A percentile compares a stretch with the other conserved stretches of the same genome.
phyloP scores from a whole-genome alignment of 2,329 filamentous ascomycete genomes.

The Huntiella moniliformis region DNA sequence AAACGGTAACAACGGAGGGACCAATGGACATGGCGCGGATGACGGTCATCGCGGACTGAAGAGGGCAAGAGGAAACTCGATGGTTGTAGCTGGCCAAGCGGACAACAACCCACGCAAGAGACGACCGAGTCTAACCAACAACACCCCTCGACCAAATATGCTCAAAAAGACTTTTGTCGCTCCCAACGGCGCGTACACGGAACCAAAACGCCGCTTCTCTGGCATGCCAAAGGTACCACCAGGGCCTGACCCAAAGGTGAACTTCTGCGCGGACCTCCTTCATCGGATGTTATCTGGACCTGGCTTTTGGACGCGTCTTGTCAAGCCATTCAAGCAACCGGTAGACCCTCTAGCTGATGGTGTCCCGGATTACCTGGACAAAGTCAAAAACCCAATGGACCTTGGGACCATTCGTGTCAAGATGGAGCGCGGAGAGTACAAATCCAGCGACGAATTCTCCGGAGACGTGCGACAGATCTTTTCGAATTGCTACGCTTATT shows the following conservation, averaged over 20 bases:
- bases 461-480: slow-evolving; percentile 43
- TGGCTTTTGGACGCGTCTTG: slow-evolving; percentile 47
- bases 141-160: slow-evolving; percentile 17
- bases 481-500: slow-evolving; percentile 45
- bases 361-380: slow-evolving; percentile 42
- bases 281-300: slow-evolving; percentile 43
- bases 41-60: slow-evolving; percentile 7
- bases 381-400: slow-evolving; percentile 43
- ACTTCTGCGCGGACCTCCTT: slow-evolving; percentile 39
- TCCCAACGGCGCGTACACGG: slow-evolving; percentile 13
- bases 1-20: background rate
- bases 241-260: slow-evolving; percentile 23
- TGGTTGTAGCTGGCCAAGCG: slow-evolving; percentile 9
- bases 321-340: slow-evolving; percentile 41
- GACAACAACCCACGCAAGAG: slow-evolving; percentile 19
- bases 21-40: background rate
- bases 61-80: slow-evolving; percentile 7
- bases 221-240: slow-evolving; percentile 8
- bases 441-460: slow-evolving; percentile 32
- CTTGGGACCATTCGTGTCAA: slow-evolving; percentile 40
- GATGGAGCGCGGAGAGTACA: slow-evolving; percentile 36
- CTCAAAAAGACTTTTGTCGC: slow-evolving; percentile 12
- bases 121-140: slow-evolving; percentile 12
- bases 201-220: slow-evolving; percentile 16
- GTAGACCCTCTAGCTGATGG: slow-evolving; percentile 37